Evolutionary conservation across 306 rosid genomes (phyloP).

Genomic region (Quercus wislizeni): DNA sequence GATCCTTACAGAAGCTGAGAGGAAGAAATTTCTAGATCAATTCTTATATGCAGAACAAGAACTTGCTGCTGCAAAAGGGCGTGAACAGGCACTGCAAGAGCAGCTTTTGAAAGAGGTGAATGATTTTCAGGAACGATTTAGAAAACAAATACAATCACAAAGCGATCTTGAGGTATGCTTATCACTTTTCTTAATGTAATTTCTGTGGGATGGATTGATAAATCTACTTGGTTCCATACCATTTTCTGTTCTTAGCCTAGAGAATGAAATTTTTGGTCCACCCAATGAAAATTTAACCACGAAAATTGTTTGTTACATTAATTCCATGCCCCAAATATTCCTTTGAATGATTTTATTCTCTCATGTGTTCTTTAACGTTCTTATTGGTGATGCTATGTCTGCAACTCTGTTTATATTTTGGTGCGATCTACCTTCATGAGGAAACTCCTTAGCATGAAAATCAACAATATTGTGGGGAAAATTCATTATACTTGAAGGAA

Average conservation of each 20-base stretch:
- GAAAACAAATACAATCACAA: conserved; percentile 53
- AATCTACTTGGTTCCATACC: conserved; percentile 6
- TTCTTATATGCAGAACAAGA: conserved; percentile 64
- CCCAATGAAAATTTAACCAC: neutral
- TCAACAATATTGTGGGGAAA: neutral
- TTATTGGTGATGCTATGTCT: neutral
- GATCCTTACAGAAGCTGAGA: conserved; percentile 58
- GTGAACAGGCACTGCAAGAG: conserved; percentile 69
- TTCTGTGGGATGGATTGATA: neutral
- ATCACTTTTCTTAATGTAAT: neutral
- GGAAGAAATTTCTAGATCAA: conserved; percentile 65
- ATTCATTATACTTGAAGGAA: neutral
- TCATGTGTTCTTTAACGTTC: neutral
- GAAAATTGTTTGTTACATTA: neutral
- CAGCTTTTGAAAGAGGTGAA: conserved; percentile 70
- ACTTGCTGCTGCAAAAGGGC: conserved; percentile 86
- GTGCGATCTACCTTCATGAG: neutral
- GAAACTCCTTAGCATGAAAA: neutral
- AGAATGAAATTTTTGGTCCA: neutral
- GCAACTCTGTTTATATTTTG: neutral
- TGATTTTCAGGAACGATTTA: conserved; percentile 62
- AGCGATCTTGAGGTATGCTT: conserved; percentile 59
- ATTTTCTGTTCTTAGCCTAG: neutral
- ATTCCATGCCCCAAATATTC: neutral
- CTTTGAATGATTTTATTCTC: neutral